phyloP scores from a whole-genome alignment of 805 yeast species.

The Soucietia sequanensis region DNA sequence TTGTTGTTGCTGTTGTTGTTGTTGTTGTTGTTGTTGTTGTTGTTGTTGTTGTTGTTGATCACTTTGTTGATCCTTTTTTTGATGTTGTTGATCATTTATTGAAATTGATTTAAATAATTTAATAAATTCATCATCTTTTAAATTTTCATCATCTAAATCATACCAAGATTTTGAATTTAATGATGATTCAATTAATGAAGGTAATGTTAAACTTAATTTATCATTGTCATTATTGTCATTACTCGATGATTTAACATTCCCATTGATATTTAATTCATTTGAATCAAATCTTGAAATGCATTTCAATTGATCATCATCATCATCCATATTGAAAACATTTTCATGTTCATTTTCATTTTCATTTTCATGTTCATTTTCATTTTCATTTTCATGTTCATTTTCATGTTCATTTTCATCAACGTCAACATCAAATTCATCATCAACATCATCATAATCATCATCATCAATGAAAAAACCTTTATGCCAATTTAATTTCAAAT shows the following conservation, averaged over 20 bases:
- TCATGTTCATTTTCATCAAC: conserved; percentile 6
- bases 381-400: conserved; percentile 8
- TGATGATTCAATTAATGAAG: conserved; percentile 34
- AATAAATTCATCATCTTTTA: conserved; percentile 15
- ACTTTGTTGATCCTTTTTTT: too few relatives aligned
- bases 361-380: conserved; percentile 1
- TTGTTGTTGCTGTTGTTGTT: too few relatives aligned
- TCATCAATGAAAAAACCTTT: conserved; percentile 49
- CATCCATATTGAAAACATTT: conserved; percentile 37
- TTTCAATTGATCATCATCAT: too few relatives aligned
- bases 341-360: conserved; percentile 10
- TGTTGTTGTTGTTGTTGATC: too few relatives aligned
- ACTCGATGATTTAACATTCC: background rate
- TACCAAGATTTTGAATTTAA: conserved; percentile 32
- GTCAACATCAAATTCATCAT: conserved; percentile 12
- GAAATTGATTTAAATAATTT: conserved; percentile 2
- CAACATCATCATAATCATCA: conserved; percentile 27
- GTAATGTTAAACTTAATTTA: conserved; percentile 12
- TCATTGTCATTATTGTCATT: too few relatives aligned
- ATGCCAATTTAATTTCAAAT: conserved; percentile 26
- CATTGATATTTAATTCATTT: too few relatives aligned
- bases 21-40: too few relatives aligned
- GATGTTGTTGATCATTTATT: background rate
- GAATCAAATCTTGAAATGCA: too few relatives aligned
- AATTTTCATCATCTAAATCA: conserved; percentile 30